phyloP scores from a whole-genome alignment of 1,284 basidiomycete species.

The Irpex lacteus region DNA sequence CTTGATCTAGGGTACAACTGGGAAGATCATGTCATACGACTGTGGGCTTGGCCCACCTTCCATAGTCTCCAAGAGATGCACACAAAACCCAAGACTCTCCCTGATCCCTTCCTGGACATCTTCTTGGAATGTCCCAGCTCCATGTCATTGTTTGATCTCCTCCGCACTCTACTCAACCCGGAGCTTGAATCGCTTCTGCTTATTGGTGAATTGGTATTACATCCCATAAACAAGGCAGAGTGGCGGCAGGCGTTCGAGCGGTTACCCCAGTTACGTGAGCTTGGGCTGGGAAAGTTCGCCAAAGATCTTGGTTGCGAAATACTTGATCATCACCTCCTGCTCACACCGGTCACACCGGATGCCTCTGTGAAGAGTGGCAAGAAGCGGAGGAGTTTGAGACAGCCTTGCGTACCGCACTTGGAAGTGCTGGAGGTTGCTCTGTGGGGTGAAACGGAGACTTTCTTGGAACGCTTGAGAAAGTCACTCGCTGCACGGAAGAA shows the following conservation, averaged over 20 bases:
- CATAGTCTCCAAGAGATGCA: background rate
- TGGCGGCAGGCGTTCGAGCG: background rate
- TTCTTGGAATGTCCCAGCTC: background rate
- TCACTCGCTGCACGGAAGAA: background rate
- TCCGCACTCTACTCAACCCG: background rate
- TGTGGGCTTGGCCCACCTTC: background rate
- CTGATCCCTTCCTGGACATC: conserved; percentile 1
- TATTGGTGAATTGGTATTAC: no score
- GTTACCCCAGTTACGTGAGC: background rate
- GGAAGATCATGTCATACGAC: background rate
- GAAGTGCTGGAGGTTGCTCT: background rate
- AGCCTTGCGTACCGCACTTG: background rate
- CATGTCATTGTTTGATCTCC: background rate
- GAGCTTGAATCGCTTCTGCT: background rate
- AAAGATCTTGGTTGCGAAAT: background rate
- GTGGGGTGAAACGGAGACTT: background rate
- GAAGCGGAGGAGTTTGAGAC: background rate
- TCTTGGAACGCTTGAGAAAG: background rate
- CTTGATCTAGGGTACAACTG: background rate
- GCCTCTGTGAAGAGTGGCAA: no score
- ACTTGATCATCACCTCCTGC: background rate
- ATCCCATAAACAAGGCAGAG: background rate
- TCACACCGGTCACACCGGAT: background rate
- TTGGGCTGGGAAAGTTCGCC: background rate
- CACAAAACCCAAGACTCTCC: background rate